These are phyloP conservation scores for Xylariales sp. DNA, from an alignment of 2,329 filamentous ascomycete genomes.

Conservation along the genomic window DNA sequence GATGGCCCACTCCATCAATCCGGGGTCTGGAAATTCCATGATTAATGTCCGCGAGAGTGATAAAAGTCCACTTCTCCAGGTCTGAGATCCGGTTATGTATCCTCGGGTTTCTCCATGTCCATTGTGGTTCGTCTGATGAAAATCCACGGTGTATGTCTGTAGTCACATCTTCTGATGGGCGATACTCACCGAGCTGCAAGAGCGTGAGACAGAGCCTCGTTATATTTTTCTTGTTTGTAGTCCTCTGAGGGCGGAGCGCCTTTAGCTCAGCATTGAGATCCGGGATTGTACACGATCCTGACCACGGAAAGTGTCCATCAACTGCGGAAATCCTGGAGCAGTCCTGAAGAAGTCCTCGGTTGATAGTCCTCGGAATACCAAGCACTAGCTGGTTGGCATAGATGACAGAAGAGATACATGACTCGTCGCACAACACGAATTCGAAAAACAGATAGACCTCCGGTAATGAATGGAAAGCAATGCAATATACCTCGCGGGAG, in stretches of 20 bases:
- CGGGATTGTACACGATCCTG: constrained; percentile 3
- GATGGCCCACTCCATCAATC: too few species aligned
- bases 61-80: too few species aligned
- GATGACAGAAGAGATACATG: constrained; percentile 26
- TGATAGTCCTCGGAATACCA: constrained; percentile 8
- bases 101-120: too few species aligned
- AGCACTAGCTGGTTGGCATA: constrained; percentile 26
- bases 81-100: too few species aligned
- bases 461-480: constrained; percentile 46
- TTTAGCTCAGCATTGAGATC: constrained; percentile 7
- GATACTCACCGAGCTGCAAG: constrained; percentile 31
- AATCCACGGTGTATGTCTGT: too few species aligned
- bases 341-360: constrained; percentile 15
- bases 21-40: too few species aligned
- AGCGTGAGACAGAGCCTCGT: neutral
- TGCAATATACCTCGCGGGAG: constrained; percentile 56
- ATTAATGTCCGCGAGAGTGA: too few species aligned
- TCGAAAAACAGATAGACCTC: constrained; percentile 37
- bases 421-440: constrained; percentile 21
- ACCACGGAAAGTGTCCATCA: constrained; percentile 2
- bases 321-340: constrained; percentile 13
- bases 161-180: constrained; percentile 26
- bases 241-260: constrained; percentile 23
- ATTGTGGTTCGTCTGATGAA: constrained; percentile 6
- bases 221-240: constrained; percentile 22